These are phyloP conservation scores for Xylaria telfairii DNA, from an alignment of 495 filamentous ascomycete genomes.

Conservation along the genomic window DNA sequence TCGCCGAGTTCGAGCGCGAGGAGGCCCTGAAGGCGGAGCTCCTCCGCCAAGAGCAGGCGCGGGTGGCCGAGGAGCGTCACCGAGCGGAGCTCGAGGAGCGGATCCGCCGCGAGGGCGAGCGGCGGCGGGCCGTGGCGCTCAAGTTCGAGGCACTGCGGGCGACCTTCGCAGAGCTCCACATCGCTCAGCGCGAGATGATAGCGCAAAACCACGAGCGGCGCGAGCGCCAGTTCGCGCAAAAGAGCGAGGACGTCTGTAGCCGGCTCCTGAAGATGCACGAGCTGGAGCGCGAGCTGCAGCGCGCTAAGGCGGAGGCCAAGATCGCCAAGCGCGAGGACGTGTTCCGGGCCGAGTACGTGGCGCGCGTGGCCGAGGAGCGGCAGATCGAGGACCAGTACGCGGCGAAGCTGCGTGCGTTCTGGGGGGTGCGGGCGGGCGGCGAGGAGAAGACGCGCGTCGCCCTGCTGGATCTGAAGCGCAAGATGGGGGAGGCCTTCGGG, in stretches of 20 bases:
- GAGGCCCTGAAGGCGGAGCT: constrained; percentile 41
- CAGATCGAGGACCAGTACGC: constrained; percentile 44
- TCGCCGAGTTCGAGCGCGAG: constrained; percentile 47
- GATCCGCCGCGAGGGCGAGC: constrained; percentile 36
- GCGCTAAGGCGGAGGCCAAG: constrained; percentile 19
- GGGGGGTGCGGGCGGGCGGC: constrained; percentile 33
- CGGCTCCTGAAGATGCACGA: constrained; percentile 31
- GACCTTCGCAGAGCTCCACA: constrained; percentile 33
- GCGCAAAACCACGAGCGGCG: constrained; percentile 29
- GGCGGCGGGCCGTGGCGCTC: constrained; percentile 33
- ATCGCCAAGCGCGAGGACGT: constrained; percentile 30
- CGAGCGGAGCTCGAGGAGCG: constrained; percentile 32
- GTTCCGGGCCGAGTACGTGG: constrained; percentile 35
- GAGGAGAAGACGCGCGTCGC: constrained; percentile 31
- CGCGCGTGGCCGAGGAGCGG: constrained; percentile 37
- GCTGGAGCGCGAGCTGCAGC: constrained; percentile 33
- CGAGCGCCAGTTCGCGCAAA: constrained; percentile 3
- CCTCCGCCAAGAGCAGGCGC: constrained; percentile 35
- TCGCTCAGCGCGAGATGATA: constrained; percentile 32
- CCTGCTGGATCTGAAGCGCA: constrained; percentile 37
- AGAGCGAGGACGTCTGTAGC: not conserved
- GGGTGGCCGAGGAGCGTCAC: constrained; percentile 35
- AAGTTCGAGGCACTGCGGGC: constrained; percentile 38
- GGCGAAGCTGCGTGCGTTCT: constrained; percentile 34
- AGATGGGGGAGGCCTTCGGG: constrained; percentile 35